Conservation (phyloP, 345 rosid genomes). For the Euphorbia tirucalli region DNA sequence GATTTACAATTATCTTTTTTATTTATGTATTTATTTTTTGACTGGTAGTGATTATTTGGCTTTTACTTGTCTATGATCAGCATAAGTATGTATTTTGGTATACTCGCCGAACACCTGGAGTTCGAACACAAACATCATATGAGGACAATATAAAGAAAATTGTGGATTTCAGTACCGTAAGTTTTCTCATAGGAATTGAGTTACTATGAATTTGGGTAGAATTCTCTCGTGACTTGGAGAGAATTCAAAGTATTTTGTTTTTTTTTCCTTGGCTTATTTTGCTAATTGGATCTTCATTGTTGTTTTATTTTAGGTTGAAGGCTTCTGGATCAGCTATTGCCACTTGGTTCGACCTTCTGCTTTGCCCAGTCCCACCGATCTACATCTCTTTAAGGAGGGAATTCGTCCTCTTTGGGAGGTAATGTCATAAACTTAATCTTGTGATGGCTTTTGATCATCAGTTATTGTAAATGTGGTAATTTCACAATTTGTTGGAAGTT, state of each 20-base stretch:
- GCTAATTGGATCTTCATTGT: constrained; percentile 9
- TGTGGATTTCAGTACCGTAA: constrained; percentile 86
- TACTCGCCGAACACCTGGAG: constrained; percentile 92
- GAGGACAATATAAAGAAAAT: constrained; percentile 96
- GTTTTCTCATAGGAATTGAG: not conserved
- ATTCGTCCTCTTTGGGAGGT: constrained; percentile 98
- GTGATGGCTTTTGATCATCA: constrained; percentile 1
- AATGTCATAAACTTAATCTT: constrained; percentile 12
- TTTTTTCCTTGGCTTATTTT: constrained; percentile 16
- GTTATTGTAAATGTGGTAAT: not conserved
- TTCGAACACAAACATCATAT: constrained; percentile 76
- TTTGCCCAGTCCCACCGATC: constrained; percentile 83
- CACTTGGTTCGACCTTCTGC: constrained; percentile 87
- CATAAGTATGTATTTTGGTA: constrained; percentile 93
- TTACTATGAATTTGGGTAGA: constrained; percentile 4
- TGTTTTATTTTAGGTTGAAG: constrained; percentile 57
- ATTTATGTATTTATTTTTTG: not conserved
- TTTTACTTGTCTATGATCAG: constrained; percentile 39
- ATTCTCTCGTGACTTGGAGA: not conserved
- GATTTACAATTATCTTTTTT: no score
- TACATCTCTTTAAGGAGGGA: constrained; percentile 92
- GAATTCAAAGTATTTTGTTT: not conserved
- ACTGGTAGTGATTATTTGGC: not conserved
- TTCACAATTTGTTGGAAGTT: not conserved
- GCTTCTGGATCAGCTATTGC: constrained; percentile 89